Evolutionary conservation across 305 asterid species (phyloP), one percentile per base, ranked within the genome.

Genomic region (Ruellia speciosa): DNA sequence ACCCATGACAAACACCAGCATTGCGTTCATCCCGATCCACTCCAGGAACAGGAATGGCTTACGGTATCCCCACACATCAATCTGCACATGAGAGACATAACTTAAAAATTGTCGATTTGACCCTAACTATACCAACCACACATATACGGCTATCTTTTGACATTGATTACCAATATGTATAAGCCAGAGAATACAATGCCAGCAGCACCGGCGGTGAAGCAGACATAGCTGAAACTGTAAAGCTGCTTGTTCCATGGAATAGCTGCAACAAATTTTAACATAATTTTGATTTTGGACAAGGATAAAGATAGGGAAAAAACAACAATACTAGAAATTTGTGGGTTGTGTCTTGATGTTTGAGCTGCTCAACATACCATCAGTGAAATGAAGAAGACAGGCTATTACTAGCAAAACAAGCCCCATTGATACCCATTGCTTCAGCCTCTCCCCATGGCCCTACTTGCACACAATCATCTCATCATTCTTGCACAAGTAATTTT

Each of bases 11-110:
- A 80, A 89, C 59, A 89, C 88, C 67, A 89, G 71, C 95, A 86
- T 89, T 8, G 94, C 94, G 7, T 86, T 86, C 97, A 86, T 84
- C 63, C 97, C 95, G 55, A 86, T 89, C 97, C 94, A 89, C 63
- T 89, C 97, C 49, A 89, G 66, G 71, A 47, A 47, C 52, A 47
- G 11, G 52, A 47, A 47, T 47, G 52, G 52, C 19, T 2, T 16
- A 2, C 20, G 52, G 10, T 4, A 4, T 16, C 20, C 52, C 52
- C 19, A 6, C 7, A 15, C 52, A 16, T 47, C 52, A 47, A 47
- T 47, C 19, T 47, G 19, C 19, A 16, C 20, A 14, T 4, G 31
- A 24, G 31, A 24, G 7, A 43, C 0, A 11, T 43, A 15, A 3
- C 2, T 4, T 3, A 43, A 43, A 4, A 43, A 5, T 7, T 41